phyloP scores from a whole-genome alignment of 139 green algal species.

The Chlamydomonas asymmetrica region DNA sequence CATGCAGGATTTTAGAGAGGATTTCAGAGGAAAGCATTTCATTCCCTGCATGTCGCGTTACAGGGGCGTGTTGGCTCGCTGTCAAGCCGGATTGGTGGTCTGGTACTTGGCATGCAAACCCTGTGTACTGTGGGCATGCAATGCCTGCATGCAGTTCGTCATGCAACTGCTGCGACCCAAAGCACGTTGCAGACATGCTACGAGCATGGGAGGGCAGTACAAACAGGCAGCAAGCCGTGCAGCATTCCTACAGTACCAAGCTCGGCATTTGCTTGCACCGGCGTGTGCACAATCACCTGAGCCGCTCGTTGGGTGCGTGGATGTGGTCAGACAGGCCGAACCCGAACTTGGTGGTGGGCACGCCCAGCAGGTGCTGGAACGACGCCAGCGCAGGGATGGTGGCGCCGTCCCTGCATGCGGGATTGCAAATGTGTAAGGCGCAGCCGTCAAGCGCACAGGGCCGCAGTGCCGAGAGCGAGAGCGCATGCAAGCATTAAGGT shows the following conservation, averaged over 20 bases:
- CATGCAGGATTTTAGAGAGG: too few relatives aligned
- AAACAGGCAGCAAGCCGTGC: not conserved
- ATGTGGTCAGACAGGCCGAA: constrained; percentile 66
- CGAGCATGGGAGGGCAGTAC: not conserved
- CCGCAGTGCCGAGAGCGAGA: too few relatives aligned
- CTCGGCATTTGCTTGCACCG: not conserved
- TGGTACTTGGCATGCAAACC: not conserved
- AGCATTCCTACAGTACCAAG: too few relatives aligned
- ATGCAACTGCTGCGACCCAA: not conserved
- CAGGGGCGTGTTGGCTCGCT: not conserved
- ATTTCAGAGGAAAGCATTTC: too few relatives aligned
- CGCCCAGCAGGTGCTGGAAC: constrained; percentile 49
- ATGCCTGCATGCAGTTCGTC: not conserved
- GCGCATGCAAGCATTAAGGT: too few relatives aligned
- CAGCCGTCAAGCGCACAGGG: too few relatives aligned
- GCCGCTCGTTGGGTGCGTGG: constrained; percentile 63
- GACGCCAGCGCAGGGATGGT: constrained; percentile 68
- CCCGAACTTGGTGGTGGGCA: constrained; percentile 57
- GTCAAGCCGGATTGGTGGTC: not conserved
- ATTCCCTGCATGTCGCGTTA: not conserved
- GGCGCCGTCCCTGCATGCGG: constrained; percentile 45
- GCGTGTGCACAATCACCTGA: too few relatives aligned
- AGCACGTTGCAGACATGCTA: not conserved
- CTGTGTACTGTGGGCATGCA: not conserved
- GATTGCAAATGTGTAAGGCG: too few relatives aligned